Evolutionary conservation across 2,329 filamentous ascomycete genomes (phyloP), one percentile per base, ranked within the genome.

Genomic region (Didymella exigua): DNA sequence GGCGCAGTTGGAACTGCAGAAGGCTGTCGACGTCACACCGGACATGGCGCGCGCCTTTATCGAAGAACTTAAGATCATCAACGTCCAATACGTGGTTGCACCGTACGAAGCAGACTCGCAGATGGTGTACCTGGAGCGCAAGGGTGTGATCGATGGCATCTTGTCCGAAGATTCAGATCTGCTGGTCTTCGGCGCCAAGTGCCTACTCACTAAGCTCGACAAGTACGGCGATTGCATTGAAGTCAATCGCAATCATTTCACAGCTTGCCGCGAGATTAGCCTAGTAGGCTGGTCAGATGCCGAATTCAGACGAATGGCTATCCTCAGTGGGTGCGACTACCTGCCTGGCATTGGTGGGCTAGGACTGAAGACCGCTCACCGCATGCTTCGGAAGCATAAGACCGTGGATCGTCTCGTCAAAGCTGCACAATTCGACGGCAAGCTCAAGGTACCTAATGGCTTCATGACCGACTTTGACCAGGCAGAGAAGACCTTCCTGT

Each of bases 31-130:
- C 74, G 87, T 99, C 31, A 98, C 95, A 1, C 93, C 96, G 2
- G 88, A 95, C 67, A 99, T 99, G 96, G 95, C 95, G 7, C 86
- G 90, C 6, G 84, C 90, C 62, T 78, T 98, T 48, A 99, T 99
- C 54, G 92, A 97, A 63, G 91, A 96, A 73, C 81, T 98, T 67
- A 97, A 96, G 77, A 85, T 86, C 67, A 79, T 88, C 68, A 83
- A 86, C 33, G 83, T 99, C 14, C 84, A 91, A 53, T 98, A 96
- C 71, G 82, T 99, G 50, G 96, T 99, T 16, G 95, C 95, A 0
- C 95, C 95, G 0, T 99, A 97, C 76, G 95, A 99, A 79, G 95
- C 95, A 41, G 95, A 99, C 75, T 89, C 93, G n/a, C 93, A 99
- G 75, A 83, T 99, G 66, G 93, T 92, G 23, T 99, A 98, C 71